These are phyloP conservation scores for Candida tunisiensis DNA, from an alignment of 1,139 yeast species.

Conservation along the genomic window DNA sequence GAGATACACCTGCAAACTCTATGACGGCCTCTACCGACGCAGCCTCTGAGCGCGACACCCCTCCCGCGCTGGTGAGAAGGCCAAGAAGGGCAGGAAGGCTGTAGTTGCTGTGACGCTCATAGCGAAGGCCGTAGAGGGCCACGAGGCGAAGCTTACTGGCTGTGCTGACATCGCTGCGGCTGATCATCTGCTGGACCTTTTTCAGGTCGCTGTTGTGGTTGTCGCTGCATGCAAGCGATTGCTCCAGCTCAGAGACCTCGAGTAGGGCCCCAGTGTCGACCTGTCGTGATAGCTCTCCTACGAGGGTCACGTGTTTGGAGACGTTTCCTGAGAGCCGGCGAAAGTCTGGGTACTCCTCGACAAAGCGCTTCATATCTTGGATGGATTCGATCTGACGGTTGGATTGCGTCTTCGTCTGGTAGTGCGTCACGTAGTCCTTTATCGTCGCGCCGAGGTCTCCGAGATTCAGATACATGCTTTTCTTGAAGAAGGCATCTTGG, in stretches of 20 bases:
- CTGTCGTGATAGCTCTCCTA: constrained; percentile 61
- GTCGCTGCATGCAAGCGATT: constrained; percentile 57
- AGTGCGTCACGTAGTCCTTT: constrained; percentile 69
- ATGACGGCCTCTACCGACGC: constrained; percentile 8
- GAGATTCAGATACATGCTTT: constrained; percentile 75
- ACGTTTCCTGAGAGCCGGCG: constrained; percentile 76
- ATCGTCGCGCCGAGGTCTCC: constrained; percentile 89
- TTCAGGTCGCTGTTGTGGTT: constrained; percentile 33
- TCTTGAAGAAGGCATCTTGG: constrained; percentile 62
- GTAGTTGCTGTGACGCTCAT: constrained; percentile 28
- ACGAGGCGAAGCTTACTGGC: constrained; percentile 42
- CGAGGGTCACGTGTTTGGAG: constrained; percentile 83
- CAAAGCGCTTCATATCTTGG: constrained; percentile 75
- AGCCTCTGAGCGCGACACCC: constrained; percentile 4
- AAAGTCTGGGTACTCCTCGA: constrained; percentile 88
- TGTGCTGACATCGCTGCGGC: constrained; percentile 12
- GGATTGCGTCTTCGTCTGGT: constrained; percentile 65
- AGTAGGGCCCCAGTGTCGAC: constrained; percentile 50
- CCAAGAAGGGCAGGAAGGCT: constrained; percentile 23
- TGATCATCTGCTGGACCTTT: constrained; percentile 28
- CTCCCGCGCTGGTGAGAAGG: constrained; percentile 9
- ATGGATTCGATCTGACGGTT: constrained; percentile 57
- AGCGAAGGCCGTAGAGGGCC: constrained; percentile 55
- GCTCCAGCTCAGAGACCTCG: constrained; percentile 85
- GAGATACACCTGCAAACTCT: constrained; percentile 23